Evolutionary conservation across 2,329 filamentous ascomycete species (phyloP), one percentile per base, ranked within the genome.

Genomic region (Amauroascus verrucosus): DNA sequence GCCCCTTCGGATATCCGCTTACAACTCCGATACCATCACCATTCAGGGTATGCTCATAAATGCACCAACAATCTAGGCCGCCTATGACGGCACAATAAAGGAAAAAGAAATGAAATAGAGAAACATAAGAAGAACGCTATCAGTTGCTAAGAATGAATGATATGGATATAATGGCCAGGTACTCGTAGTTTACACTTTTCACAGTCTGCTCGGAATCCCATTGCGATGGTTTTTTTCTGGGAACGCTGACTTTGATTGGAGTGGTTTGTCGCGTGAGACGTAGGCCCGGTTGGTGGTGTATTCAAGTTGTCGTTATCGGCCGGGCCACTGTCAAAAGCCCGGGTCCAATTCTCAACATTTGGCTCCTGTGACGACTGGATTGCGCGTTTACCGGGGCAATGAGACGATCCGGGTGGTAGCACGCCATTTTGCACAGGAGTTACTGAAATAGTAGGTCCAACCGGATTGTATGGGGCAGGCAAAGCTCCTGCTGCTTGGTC

Each of bases 111-210:
- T 9, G 28, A n/a, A 35, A 47, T 5, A 47, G 35, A 32, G 20
- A 26, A 44, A 44, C 3, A 24, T 13, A 11, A 26, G 26, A 44
- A 24, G 40, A 24, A 3, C 6, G 18, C 18, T 9, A 18, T 20
- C 14, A n/a, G 16, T 5, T 18, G 4, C 6, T 18, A 18, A 18
- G 57, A 43, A 30, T 66, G 64, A 58, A 88, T 81, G 56, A 89
- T 87, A 68, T 90, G 86, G 63, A 85, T 88, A 64, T 88, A 89
- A 65, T 90, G 86, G 1, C 86, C 86, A 0, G 86, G 85, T 6
- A 88, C 83, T 64, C 83, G 85, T 64, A 79, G 75, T 43, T 77
- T 78, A 69, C 86, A 90, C 68, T 88, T 88, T 57, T 88, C 85
- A 65, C 86, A 90, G 67, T 88, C 85, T 11, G 82, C 77, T 58